Percentiles rank a stretch among this genome's conserved stretches.
phyloP scores from a whole-genome alignment of 257 asterid genomes.

The Cruciata laevipes region DNA sequence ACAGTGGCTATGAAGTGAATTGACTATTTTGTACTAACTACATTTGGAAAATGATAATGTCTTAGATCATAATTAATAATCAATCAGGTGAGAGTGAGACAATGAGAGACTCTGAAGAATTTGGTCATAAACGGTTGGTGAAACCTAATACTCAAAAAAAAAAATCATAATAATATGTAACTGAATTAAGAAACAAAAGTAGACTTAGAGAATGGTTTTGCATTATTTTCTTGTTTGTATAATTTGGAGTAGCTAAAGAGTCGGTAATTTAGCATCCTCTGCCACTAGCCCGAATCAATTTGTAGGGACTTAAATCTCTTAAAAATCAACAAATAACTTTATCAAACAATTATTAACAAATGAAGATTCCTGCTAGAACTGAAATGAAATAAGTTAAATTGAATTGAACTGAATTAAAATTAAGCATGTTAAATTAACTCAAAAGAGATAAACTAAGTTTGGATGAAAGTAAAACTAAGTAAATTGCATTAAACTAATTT shows the following conservation, averaged over 20 bases:
- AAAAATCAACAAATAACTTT: no score
- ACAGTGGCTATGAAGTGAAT: neutral
- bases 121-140: conserved; percentile 23
- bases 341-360: neutral
- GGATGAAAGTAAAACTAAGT: neutral
- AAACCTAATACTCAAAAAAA: conserved; percentile 13
- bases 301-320: neutral
- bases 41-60: neutral
- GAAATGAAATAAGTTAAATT: no score
- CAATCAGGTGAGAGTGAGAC: conserved; percentile 7
- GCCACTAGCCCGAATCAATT: neutral
- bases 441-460: no score
- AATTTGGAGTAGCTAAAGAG: conserved; percentile 10
- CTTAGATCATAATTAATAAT: neutral
- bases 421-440: no score
- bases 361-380: neutral
- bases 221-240: neutral
- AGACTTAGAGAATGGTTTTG: conserved; percentile 1
- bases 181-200: neutral
- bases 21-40: neutral
- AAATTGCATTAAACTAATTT: no score
- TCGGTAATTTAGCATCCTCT: conserved; percentile 14
- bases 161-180: neutral
- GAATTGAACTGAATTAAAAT: no score
- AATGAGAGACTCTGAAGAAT: conserved; percentile 4